A percentile compares a stretch with the other conserved stretches of the same genome.
phyloP scores from a whole-genome alignment of 768 basidiomycete species.

The Xerocomellus intermedius region DNA sequence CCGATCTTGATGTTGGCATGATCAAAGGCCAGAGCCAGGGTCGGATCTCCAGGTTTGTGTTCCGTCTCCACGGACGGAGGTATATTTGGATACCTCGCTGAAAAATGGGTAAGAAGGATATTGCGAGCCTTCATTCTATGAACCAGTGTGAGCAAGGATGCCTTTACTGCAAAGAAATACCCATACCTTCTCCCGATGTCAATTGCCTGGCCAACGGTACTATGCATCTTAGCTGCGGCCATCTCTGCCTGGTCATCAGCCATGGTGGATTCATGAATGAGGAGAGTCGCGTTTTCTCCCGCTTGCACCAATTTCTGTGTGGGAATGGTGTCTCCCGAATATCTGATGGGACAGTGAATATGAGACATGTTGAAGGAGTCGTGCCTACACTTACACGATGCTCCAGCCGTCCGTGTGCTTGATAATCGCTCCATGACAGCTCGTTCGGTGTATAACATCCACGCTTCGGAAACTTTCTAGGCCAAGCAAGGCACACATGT shows the following conservation, averaged over 20 bases:
- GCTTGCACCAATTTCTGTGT: constrained; percentile 61
- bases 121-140: constrained; percentile 81
- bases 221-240: constrained; percentile 78
- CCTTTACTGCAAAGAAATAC: neutral
- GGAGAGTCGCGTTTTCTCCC: constrained; percentile 67
- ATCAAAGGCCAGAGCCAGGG: constrained; percentile 81
- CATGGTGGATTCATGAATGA: constrained; percentile 96
- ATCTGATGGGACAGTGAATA: constrained; percentile 45
- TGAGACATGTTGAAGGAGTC: neutral
- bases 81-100: constrained; percentile 88
- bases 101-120: constrained; percentile 93
- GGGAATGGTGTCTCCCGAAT: constrained; percentile 90
- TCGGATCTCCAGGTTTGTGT: constrained; percentile 35
- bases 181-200: constrained; percentile 67
- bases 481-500: constrained; percentile 53
- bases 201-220: constrained; percentile 88
- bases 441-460: constrained; percentile 69
- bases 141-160: neutral
- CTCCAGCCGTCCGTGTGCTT: constrained; percentile 59
- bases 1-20: constrained; percentile 67
- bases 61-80: constrained; percentile 44
- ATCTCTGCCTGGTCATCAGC: constrained; percentile 77
- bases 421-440: constrained; percentile 71
- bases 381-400: constrained; percentile 32
- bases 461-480: constrained; percentile 64